Conservation (phyloP, 306 rosid species). For the Prosopis cineraria region DNA sequence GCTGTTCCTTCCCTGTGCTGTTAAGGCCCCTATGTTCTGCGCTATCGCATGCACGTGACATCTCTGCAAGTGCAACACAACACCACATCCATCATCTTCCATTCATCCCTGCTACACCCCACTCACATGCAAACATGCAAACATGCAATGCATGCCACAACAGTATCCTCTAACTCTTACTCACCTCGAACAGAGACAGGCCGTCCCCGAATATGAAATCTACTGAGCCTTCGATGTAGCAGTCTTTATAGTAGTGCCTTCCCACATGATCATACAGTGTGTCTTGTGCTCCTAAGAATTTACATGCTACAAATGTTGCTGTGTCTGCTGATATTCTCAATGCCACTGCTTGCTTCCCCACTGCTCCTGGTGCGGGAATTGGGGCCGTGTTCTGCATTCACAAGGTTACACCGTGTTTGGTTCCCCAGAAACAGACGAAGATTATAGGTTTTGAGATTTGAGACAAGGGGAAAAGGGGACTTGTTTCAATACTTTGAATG, state of each 20-base stretch:
- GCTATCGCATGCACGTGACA: conserved; percentile 99
- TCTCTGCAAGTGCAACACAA: conserved; percentile 43
- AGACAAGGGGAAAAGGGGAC: background rate
- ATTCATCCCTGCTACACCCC: background rate
- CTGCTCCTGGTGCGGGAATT: conserved; percentile 81
- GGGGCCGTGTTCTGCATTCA: conserved; percentile 78
- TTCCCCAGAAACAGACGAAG: background rate
- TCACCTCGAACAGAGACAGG: conserved; percentile 83
- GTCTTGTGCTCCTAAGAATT: conserved; percentile 91
- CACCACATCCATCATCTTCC: background rate
- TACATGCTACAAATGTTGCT: conserved; percentile 77
- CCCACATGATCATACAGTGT: conserved; percentile 92
- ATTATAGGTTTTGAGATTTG: background rate
- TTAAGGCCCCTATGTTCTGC: conserved; percentile 67
- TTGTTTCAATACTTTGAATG: conserved; percentile 62
- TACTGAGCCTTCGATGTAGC: conserved; percentile 97
- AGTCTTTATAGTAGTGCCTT: conserved; percentile 90
- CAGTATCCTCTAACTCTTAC: too few species aligned
- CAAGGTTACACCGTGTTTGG: conserved; percentile 7
- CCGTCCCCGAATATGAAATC: conserved; percentile 98
- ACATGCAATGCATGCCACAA: too few species aligned
- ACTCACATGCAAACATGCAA: background rate
- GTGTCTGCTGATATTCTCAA: conserved; percentile 92
- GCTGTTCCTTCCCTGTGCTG: conserved; percentile 91
- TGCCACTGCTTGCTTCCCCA: conserved; percentile 91